Percentiles rank a stretch among this genome's conserved stretches.
Evolutionary conservation across 1,284 basidiomycete genomes (phyloP).

Genomic region (Cryptococcus maquisensis): DNA sequence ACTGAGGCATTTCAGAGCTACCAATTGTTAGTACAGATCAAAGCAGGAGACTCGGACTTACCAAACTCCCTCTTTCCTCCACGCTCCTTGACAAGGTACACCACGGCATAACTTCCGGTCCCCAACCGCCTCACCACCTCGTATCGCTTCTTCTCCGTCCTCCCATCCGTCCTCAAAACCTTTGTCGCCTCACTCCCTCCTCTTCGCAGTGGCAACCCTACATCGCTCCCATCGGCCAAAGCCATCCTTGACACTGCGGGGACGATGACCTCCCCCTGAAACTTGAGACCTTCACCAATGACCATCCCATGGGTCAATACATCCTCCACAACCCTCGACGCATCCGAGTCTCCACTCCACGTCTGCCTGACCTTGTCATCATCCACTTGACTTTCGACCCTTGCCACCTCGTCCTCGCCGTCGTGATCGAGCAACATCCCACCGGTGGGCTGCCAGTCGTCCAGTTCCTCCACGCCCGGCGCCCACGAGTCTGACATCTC

Average conservation of each 20-base stretch:
- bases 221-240: conserved; percentile 21
- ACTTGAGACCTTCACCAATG: conserved; percentile 46
- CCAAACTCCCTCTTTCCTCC: conserved; percentile 72
- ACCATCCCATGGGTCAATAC: conserved; percentile 36
- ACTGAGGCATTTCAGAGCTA: conserved; percentile 89
- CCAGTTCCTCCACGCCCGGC: conserved; percentile 31
- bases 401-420: conserved; percentile 23
- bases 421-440: conserved; percentile 38
- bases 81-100: conserved; percentile 89
- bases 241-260: conserved; percentile 34
- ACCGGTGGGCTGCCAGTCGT: conserved; percentile 42
- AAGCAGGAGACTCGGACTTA: conserved; percentile 17
- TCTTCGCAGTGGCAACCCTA: conserved; percentile 34
- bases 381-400: conserved; percentile 19
- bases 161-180: conserved; percentile 6
- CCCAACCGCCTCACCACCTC: conserved; percentile 80
- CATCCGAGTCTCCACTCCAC: conserved; percentile 18
- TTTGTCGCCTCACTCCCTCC: conserved; percentile 39
- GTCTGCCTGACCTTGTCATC: conserved; percentile 15
- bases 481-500: conserved; percentile 29
- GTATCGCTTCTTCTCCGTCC: conserved; percentile 50
- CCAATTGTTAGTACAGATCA: not conserved
- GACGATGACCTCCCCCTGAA: conserved; percentile 44
- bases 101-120: conserved; percentile 85
- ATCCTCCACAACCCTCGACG: conserved; percentile 26